Evolutionary conservation across 805 yeast genomes (phyloP), one percentile per base, ranked within the genome.

Genomic region (Lipomyces mesembrius): DNA sequence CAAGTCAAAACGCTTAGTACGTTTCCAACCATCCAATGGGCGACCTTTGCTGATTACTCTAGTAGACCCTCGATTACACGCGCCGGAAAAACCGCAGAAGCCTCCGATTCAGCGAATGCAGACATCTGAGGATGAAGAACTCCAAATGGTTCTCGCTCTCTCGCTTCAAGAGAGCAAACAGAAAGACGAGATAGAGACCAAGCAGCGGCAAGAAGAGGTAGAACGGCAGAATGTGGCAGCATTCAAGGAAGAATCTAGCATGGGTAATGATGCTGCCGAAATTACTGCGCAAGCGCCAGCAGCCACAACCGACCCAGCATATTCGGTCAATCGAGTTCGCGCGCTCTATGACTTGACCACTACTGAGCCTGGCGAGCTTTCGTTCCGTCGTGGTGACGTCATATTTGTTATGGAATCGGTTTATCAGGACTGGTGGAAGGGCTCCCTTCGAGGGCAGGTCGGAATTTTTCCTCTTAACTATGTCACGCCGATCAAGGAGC

Each of bases 361-460:
- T 1, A 82, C 85, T 56, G 98, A 92, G 74, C 88, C 88, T 2
- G 97, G 93, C 68, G 98, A 95, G 71, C 82, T 94, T 56, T 87
- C 96, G 1, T 94, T 95, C 79, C 82, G 87, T 60, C 88, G 88
- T 74, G 98, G 97, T 53, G 98, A 94, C 75, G 82, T 91, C 14
- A 93, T 94, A 59, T 88, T 89, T 0, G 97, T 95, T 0, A 82
- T 93, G 46, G 98, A 93, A 73, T 83, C 89, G 17, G 96, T 90
- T 5, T 93, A 92, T 76, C 83, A 91, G 69, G 98, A 94, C 75
- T 94, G 99, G 99, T 91, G 97, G 89, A 84, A 91, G 71, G 99
- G 99, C 17, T 85, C 94, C 5, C 79, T 94, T 61, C 83, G 85
- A 63, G 97, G 97, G 0, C 84, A 83, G 63, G 82, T 87, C 60